Conservation (phyloP, 352 stramenopile species). For the Thraustotheca clavata region DNA sequence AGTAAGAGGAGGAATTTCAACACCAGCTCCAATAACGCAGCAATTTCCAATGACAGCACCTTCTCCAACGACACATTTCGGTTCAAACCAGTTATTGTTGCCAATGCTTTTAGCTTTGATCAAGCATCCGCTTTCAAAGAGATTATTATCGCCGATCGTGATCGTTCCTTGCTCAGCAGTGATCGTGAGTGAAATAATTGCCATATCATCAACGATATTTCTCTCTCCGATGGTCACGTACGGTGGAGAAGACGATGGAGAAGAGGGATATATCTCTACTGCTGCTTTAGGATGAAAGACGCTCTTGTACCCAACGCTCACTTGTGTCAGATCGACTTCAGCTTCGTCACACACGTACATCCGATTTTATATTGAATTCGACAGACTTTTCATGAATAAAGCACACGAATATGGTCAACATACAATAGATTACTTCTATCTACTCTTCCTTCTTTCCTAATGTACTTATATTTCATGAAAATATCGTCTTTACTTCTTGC, state of each 20-base stretch:
- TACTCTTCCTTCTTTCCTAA: no score
- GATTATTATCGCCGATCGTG: slow-evolving; percentile 48
- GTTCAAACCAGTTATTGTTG: slow-evolving; percentile 68
- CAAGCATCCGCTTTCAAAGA: slow-evolving; percentile 74
- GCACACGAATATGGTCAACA: no score
- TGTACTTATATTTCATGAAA: no score
- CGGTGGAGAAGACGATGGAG: slow-evolving; percentile 1
- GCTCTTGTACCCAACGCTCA: slow-evolving; percentile 35
- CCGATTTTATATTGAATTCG: background rate
- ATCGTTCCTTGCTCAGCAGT: slow-evolving; percentile 29
- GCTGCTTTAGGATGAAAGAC: slow-evolving; percentile 41
- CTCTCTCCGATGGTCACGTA: slow-evolving; percentile 50
- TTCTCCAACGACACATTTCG: slow-evolving; percentile 37
- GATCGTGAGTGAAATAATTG: slow-evolving; percentile 29
- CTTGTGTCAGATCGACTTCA: slow-evolving; percentile 28
- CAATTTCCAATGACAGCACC: slow-evolving; percentile 69
- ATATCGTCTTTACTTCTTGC: no score
- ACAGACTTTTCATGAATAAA: no score
- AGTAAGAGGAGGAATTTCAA: slow-evolving; percentile 58
- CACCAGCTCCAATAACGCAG: slow-evolving; percentile 72
- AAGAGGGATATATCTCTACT: slow-evolving; percentile 24
- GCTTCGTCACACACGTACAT: slow-evolving; percentile 41
- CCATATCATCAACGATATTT: slow-evolving; percentile 63
- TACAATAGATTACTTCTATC: no score
- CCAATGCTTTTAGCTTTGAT: slow-evolving; percentile 47